Percentiles rank a stretch among this genome's conserved stretches.
Evolutionary conservation across 2,329 filamentous ascomycete species (phyloP).

Genomic region (Colletotrichum chrysophilum): DNA sequence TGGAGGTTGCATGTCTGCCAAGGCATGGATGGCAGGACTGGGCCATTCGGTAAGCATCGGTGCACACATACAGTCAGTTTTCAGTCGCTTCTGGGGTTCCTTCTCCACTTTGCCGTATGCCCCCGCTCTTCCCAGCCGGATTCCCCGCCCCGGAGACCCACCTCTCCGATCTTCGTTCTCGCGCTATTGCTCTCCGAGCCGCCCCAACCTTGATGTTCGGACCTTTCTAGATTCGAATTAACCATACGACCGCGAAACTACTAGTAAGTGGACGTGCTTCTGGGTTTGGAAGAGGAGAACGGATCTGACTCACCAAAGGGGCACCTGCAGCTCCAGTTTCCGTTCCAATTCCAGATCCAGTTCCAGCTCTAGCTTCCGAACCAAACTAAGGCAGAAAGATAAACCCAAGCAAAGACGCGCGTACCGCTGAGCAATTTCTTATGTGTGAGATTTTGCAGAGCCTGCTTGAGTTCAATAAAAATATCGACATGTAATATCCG

Average conservation of each 20-base stretch:
- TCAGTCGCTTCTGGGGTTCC: background rate
- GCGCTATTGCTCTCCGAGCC: background rate
- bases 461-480: too few species aligned
- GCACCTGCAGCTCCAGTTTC: too few species aligned
- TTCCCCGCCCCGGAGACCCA: background rate
- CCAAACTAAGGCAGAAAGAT: too few species aligned
- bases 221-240: background rate
- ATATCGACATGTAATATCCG: too few species aligned
- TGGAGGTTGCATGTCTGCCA: background rate
- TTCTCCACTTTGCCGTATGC: background rate
- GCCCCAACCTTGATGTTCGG: background rate
- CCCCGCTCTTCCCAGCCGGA: background rate
- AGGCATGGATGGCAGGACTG: background rate
- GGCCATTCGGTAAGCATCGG: background rate
- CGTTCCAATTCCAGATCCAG: too few species aligned
- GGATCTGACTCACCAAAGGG: too few species aligned
- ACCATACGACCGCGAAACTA: background rate
- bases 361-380: background rate
- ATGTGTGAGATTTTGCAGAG: too few species aligned
- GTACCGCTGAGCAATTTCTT: too few species aligned
- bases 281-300: background rate
- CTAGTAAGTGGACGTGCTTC: background rate
- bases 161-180: background rate
- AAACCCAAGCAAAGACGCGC: too few species aligned
- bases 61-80: background rate